Percentiles rank a stretch among this genome's conserved stretches.
Conservation (phyloP, 2,329 filamentous ascomycete species). For the Thelonectria discophora region DNA sequence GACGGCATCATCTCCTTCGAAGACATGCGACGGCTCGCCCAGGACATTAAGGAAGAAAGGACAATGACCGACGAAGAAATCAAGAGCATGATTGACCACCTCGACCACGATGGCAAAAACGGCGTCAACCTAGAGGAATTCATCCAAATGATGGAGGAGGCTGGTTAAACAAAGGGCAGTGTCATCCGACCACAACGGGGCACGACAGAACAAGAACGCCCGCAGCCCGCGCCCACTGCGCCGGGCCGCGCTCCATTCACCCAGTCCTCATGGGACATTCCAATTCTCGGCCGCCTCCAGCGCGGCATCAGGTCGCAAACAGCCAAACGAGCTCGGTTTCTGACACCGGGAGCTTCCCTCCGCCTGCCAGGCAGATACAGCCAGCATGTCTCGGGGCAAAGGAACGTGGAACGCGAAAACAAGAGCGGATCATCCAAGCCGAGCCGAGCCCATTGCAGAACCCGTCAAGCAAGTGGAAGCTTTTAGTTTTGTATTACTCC, state of each 20-base stretch:
- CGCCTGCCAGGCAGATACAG: neutral
- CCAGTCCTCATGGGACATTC: no score
- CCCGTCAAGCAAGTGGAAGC: neutral
- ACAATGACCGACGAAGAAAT: slow-evolving; percentile 93
- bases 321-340: neutral
- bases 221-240: slow-evolving; percentile 6
- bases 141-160: slow-evolving; percentile 67
- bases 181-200: slow-evolving; percentile 1
- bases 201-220: slow-evolving; percentile 9
- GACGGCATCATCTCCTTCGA: slow-evolving; percentile 91
- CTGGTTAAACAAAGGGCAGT: slow-evolving; percentile 41
- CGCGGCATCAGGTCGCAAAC: neutral
- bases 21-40: slow-evolving; percentile 85
- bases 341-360: no score
- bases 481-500: neutral
- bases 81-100: slow-evolving; percentile 96
- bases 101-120: slow-evolving; percentile 93
- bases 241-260: slow-evolving; percentile 4
- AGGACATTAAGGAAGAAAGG: slow-evolving; percentile 82
- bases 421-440: neutral
- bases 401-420: neutral
- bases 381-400: neutral
- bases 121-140: slow-evolving; percentile 77
- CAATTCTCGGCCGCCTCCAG: neutral
- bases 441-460: neutral